These are phyloP conservation scores for Lagenidium giganteum DNA, from an alignment of 352 stramenopile genomes.

Conservation along the genomic window DNA sequence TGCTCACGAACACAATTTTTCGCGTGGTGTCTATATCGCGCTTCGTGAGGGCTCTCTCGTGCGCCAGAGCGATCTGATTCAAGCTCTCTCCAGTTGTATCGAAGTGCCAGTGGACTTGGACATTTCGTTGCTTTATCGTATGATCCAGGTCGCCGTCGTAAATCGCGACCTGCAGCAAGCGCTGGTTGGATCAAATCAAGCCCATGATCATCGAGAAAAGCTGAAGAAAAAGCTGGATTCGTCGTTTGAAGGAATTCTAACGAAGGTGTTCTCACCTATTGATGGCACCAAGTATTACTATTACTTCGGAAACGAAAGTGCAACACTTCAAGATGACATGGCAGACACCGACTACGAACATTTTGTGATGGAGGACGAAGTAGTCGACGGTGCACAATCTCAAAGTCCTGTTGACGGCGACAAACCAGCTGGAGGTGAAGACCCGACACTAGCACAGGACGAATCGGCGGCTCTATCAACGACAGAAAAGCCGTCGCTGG, in stretches of 20 bases:
- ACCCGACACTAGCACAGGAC: no score
- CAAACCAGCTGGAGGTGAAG: conserved; percentile 48
- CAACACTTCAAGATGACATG: conserved; percentile 37
- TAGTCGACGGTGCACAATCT: no score
- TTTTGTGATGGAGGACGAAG: conserved; percentile 52
- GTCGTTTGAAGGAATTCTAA: conserved; percentile 56
- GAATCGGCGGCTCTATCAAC: no score
- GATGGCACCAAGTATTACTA: conserved; percentile 71
- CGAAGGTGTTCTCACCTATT: conserved; percentile 47
- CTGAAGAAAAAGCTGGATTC: conserved; percentile 52
- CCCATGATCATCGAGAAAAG: conserved; percentile 23
- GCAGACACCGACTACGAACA: conserved; percentile 45
- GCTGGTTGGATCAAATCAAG: no score
- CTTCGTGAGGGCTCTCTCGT: conserved; percentile 54
- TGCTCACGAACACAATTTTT: conserved; percentile 79
- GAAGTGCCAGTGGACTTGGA: conserved; percentile 72
- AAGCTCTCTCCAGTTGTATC: conserved; percentile 68
- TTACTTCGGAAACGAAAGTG: conserved; percentile 49
- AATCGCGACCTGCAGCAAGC: conserved; percentile 21
- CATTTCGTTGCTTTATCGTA: conserved; percentile 69
- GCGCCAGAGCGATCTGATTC: conserved; percentile 70
- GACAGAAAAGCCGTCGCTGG: no score
- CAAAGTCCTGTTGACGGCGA: no score
- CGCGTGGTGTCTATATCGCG: conserved; percentile 68
- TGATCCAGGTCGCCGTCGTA: conserved; percentile 60